Evolutionary conservation across 75 land plant species (phyloP), one percentile per base, ranked within the genome.

Genomic region (Sequoiadendron giganteum): DNA sequence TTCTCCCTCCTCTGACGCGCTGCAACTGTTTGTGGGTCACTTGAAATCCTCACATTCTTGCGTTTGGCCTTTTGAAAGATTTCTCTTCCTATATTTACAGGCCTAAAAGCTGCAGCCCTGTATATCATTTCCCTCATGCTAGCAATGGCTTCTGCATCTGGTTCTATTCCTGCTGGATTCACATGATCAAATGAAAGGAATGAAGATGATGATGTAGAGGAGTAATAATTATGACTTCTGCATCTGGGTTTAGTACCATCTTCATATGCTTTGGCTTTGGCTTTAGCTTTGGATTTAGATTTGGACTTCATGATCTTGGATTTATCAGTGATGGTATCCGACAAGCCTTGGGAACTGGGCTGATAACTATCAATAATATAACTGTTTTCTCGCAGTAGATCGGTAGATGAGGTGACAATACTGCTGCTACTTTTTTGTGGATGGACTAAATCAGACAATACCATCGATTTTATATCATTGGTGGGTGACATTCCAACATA

Each of bases 81-180:
- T 58, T 91, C 94, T 85, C 19, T 18, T 1, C 88, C 92, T 14
- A 91, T 80, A 54, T 86, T 92, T 58, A 94, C 92, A 14, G 95
- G 95, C 89, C 94, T 85, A 40, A 93, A 91, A 2, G 95, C 95
- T 16, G 95, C 95, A 0, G 93, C 94, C 28, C 94, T 58, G 87
- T 94, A 94, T 13, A 93, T 93, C 94, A 94, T 94, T 86, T 93
- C 95, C 86, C 93, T 94, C 94, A 94, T 91, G 18, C 90, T 88
- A 30, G 93, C 92, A 39, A 94, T 92, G 36, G 93, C 93, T 73
- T 94, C 95, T 13, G 90, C 68, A 73, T 94, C 93, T 15, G 90
- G 91, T 84, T 92, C 93, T 25, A 86, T 78, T 18, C 39, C 58
- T 3, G 87, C 32, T 32, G 78, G 36, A 36, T 75, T 36, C 2